Conservation (phyloP, 495 filamentous ascomycete species). For the Penicillium antarcticum region DNA sequence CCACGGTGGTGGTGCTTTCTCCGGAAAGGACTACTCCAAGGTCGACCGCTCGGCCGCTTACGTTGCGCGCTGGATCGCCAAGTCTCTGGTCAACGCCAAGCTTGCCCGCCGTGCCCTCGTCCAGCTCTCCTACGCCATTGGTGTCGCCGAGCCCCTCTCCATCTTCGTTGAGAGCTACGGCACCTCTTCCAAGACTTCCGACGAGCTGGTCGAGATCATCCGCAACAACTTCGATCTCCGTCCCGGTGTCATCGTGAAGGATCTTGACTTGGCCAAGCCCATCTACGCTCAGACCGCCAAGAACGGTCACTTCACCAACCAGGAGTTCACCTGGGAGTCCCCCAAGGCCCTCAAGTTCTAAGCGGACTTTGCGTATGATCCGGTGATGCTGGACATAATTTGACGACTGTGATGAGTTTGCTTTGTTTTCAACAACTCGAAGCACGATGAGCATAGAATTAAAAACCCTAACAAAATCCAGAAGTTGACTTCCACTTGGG, state of each 20-base stretch:
- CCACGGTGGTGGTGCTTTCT: constrained; percentile 99
- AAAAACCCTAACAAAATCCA: constrained; percentile 22
- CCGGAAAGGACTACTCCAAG: constrained; percentile 99
- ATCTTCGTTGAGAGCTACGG: constrained; percentile 63
- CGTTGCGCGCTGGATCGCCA: constrained; percentile 96
- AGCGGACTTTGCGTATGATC: constrained; percentile 23
- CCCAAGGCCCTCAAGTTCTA: constrained; percentile 92
- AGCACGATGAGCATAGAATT: constrained; percentile 46
- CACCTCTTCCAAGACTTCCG: constrained; percentile 75
- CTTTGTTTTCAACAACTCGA: constrained; percentile 65
- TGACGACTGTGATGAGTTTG: constrained; percentile 53
- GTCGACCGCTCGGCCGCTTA: constrained; percentile 98
- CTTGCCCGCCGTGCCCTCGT: constrained; percentile 90
- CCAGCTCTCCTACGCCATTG: constrained; percentile 98
- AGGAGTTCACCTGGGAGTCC: constrained; percentile 96
- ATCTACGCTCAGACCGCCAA: constrained; percentile 98
- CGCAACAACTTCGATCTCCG: constrained; percentile 93
- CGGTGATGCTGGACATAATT: constrained; percentile 23
- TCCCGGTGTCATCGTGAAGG: constrained; percentile 97
- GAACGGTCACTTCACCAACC: constrained; percentile 99
- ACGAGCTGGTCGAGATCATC: constrained; percentile 93
- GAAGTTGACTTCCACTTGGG: constrained; percentile 13
- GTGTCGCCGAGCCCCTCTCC: constrained; percentile 94
- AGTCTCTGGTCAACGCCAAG: constrained; percentile 87
- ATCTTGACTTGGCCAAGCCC: constrained; percentile 89